These are phyloP conservation scores for Primulina eburnea DNA, from an alignment of 257 asterid species.

Conservation along the genomic window DNA sequence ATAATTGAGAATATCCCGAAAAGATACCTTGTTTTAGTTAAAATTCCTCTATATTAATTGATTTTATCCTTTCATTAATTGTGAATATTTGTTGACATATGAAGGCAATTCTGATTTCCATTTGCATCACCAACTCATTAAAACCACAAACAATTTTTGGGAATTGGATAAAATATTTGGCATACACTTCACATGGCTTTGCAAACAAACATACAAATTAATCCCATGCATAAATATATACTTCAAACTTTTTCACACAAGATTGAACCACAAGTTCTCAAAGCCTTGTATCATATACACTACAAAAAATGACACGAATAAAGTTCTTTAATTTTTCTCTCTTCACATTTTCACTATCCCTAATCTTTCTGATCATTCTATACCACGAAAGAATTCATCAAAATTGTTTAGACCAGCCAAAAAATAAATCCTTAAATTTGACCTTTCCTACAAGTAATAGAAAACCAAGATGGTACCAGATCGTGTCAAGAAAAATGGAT, in stretches of 20 bases:
- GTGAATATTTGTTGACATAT: constrained; percentile 9
- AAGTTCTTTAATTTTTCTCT: constrained; percentile 25
- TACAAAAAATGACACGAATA: constrained; percentile 17
- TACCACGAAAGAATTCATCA: constrained; percentile 22
- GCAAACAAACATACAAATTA: not conserved
- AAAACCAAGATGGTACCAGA: constrained; percentile 39
- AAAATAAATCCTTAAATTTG: constrained; percentile 11
- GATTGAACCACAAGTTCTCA: not conserved
- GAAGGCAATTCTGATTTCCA: not conserved
- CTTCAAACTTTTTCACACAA: not conserved
- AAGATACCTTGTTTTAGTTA: not conserved
- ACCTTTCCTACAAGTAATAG: constrained; percentile 11
- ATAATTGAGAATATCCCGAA: not conserved
- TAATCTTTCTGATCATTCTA: constrained; percentile 26
- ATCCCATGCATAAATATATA: not conserved
- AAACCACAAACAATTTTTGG: not conserved
- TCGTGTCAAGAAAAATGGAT: constrained; percentile 17
- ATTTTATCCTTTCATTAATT: not conserved
- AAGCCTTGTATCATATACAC: constrained; percentile 14
- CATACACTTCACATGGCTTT: constrained; percentile 1
- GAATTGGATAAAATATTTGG: not conserved
- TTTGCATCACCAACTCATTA: not conserved
- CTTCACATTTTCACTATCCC: constrained; percentile 26
- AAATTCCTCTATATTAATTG: not conserved
- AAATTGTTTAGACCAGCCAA: not conserved